These are phyloP conservation scores for Elongisporangium senticosum DNA, from an alignment of 352 stramenopile genomes.

Conservation along the genomic window DNA sequence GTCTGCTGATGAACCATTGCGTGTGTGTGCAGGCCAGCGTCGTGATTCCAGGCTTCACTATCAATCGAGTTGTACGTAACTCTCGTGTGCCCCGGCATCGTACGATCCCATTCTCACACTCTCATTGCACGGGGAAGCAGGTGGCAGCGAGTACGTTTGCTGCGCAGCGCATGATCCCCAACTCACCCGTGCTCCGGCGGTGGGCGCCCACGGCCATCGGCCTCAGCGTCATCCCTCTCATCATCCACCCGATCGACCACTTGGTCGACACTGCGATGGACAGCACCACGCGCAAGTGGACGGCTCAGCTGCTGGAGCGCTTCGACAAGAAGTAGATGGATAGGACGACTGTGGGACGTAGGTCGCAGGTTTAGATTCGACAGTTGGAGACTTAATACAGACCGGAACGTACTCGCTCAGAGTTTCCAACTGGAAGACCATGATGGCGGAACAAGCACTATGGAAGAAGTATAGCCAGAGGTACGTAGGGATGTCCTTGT, in stretches of 20 bases:
- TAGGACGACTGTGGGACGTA: no score
- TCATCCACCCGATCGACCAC: slow-evolving; percentile 84
- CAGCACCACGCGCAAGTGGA: slow-evolving; percentile 43
- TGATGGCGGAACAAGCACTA: no score
- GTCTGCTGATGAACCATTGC: no score
- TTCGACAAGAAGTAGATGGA: slow-evolving; percentile 14
- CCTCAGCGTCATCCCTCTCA: slow-evolving; percentile 78
- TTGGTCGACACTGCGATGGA: slow-evolving; percentile 59
- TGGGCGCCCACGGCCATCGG: slow-evolving; percentile 75
- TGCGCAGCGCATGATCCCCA: slow-evolving; percentile 29
- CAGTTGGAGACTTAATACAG: no score
- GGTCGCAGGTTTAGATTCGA: no score
- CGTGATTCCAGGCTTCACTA: slow-evolving; percentile 76
- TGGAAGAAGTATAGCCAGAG: no score
- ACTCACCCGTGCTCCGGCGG: slow-evolving; percentile 36
- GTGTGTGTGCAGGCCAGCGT: slow-evolving; percentile 52
- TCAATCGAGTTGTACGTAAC: slow-evolving; percentile 63
- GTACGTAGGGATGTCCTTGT: no score
- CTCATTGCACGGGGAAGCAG: slow-evolving; percentile 5
- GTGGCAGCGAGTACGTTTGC: slow-evolving; percentile 34
- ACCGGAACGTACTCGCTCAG: no score
- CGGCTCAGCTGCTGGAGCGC: slow-evolving; percentile 17
- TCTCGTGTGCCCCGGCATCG: no score
- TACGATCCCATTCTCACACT: neutral
- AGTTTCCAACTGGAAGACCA: no score